A percentile compares a stretch with the other conserved stretches of the same genome.
Conservation (phyloP, 805 yeast genomes). For the Lipomyces sp. region DNA sequence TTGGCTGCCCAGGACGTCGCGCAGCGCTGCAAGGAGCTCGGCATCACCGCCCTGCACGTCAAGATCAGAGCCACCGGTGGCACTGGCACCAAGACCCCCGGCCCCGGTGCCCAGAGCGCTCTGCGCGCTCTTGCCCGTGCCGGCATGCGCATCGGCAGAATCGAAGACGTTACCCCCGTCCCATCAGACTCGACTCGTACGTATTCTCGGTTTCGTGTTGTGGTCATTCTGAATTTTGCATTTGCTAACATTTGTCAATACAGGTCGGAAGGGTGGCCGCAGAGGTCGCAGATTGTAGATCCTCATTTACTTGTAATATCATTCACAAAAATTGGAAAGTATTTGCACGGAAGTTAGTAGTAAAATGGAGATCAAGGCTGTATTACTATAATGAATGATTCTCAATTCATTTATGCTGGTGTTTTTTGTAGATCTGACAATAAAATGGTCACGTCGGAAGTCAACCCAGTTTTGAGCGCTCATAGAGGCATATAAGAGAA, state of each 20-base stretch:
- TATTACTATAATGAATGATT: background rate
- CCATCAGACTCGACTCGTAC: slow-evolving; percentile 99
- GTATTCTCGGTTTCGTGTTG: slow-evolving; percentile 8
- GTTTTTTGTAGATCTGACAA: no score
- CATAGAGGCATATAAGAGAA: no score
- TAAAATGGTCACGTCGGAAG: background rate
- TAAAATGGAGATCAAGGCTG: background rate
- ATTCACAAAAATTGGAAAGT: slow-evolving; percentile 11
- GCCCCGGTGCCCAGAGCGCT: slow-evolving; percentile 94
- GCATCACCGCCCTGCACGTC: slow-evolving; percentile 99
- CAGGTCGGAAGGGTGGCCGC: slow-evolving; percentile 95
- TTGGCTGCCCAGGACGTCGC: slow-evolving; percentile 99
- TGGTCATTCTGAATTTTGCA: background rate
- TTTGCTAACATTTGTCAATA: slow-evolving; percentile 5
- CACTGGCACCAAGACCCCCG: slow-evolving; percentile 98
- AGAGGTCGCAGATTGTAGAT: slow-evolving; percentile 99
- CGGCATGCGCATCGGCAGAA: slow-evolving; percentile 99
- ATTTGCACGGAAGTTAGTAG: slow-evolving; percentile 5
- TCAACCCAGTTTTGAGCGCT: no score
- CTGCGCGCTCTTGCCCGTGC: slow-evolving; percentile 98
- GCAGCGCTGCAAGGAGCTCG: slow-evolving; percentile 98
- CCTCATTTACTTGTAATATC: slow-evolving; percentile 12
- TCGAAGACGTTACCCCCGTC: slow-evolving; percentile 99
- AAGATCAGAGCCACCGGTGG: slow-evolving; percentile 99
- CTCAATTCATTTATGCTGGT: background rate